phyloP scores from a whole-genome alignment of 2,329 filamentous ascomycete species.

The Colletotrichum sp. region DNA sequence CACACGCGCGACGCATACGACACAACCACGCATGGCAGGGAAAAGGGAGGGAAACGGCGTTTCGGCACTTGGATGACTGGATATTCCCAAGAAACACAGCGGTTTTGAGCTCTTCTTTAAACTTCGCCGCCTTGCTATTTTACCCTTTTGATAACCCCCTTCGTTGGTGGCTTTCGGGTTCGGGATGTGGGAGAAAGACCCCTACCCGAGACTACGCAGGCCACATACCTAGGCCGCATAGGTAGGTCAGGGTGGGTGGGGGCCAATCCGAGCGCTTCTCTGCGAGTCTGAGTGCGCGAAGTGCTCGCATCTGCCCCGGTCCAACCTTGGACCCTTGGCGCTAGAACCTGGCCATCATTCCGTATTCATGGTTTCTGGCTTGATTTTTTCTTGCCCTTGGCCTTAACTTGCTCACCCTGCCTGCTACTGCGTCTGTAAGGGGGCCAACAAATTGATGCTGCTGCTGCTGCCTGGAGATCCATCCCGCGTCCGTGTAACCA shows the following conservation, averaged over 20 bases:
- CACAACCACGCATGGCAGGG: neutral
- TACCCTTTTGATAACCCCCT: neutral
- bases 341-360: neutral
- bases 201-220: neutral
- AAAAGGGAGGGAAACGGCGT: neutral
- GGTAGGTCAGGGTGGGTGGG: neutral
- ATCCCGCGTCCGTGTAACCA: neutral
- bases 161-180: neutral
- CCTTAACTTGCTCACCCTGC: neutral
- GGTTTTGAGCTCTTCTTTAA: neutral
- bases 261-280: neutral
- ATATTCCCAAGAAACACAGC: neutral
- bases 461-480: neutral
- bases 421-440: neutral
- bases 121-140: neutral
- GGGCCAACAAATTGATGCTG: neutral
- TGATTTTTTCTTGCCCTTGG: neutral
- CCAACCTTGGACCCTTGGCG: neutral
- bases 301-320: constrained; percentile 1
- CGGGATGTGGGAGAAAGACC: constrained; percentile 13
- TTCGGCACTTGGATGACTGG: neutral
- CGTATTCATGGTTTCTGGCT: neutral
- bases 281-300: neutral
- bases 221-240: neutral
- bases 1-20: neutral